Conservation (phyloP, 2,329 filamentous ascomycete species). For the Hortaea sp. region DNA sequence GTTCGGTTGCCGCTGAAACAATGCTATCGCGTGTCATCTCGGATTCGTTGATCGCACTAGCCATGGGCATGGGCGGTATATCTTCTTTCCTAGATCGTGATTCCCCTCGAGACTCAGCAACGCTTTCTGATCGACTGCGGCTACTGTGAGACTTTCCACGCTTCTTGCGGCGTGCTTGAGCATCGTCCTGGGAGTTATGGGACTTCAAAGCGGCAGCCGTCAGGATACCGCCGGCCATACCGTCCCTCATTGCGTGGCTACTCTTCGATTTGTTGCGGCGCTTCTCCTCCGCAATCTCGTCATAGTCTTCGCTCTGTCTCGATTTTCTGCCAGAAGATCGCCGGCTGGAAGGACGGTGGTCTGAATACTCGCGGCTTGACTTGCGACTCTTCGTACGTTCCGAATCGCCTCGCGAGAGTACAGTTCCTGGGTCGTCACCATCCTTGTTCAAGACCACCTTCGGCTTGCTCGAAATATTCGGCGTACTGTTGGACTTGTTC, state of each 20-base stretch:
- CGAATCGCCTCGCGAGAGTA: conserved; percentile 46
- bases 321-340: conserved; percentile 18
- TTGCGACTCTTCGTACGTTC: conserved; percentile 44
- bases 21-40: conserved; percentile 84
- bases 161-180: conserved; percentile 36
- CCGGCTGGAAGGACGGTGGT: conserved; percentile 18
- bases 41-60: conserved; percentile 75
- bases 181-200: conserved; percentile 53
- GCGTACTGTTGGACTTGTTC: conserved; percentile 52
- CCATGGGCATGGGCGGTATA: conserved; percentile 75
- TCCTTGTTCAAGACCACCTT: conserved; percentile 51
- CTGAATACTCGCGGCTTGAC: conserved; percentile 38
- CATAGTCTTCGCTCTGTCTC: conserved; percentile 12
- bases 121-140: conserved; percentile 40
- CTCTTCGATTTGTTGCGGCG: conserved; percentile 40
- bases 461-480: conserved; percentile 48
- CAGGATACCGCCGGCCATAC: conserved; percentile 45
- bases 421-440: conserved; percentile 48
- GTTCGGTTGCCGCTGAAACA: conserved; percentile 67
- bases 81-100: conserved; percentile 33
- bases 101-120: conserved; percentile 45
- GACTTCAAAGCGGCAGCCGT: conserved; percentile 54
- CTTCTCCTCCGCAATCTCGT: conserved; percentile 37
- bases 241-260: conserved; percentile 34
- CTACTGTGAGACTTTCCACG: conserved; percentile 40